Evolutionary conservation across 2,329 filamentous ascomycete genomes (phyloP), one percentile per base, ranked within the genome.

Genomic region (Fusarium guadeloupense): DNA sequence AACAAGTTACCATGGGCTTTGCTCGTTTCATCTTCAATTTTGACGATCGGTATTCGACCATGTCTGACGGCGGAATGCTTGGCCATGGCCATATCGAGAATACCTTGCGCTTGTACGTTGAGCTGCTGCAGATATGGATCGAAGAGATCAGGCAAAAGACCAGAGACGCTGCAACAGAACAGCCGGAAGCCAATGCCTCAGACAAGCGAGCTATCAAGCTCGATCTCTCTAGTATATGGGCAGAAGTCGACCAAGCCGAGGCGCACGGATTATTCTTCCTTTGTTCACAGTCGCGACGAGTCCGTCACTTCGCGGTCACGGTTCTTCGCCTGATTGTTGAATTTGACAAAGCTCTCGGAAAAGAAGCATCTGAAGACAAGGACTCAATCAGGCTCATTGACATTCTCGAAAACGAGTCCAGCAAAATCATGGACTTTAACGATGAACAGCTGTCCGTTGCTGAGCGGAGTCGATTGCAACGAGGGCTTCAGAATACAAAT

Each of bases 1-100:
- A 99, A 67, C 91, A 95, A 74, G 95, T 99, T 4, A 97, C 93
- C 0, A 97, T 96, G 76, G 94, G 95, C 0, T 99, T 99, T 76
- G 92, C 95, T 31, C 85, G 93, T 21, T 99, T 98, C 76, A 99
- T 99, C 47, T 99, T 99, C 79, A 97, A 95, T 67, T 99, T 98
- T 73, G 96, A 99, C 74, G 93, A 96, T 66, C 88, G 93, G 20
- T 99, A 99, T 74, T 92, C 94, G 1, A 98, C 95, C 26, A 97
- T 98, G 88, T 97, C 93, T 9, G 95, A 99, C 71, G 95, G 96
- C 26, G 95, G 95, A 3, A 95, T 99, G 89, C 86, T 99, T 20
- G 95, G 94, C 0, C 89, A 92, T 28, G 91, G 89, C 5, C 95
- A 99, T 71, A 97, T 99, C 53, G 95, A 99, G 74, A 97, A 89